Evolutionary conservation across 1,284 basidiomycete genomes (phyloP).

Genomic region (Ceratorhiza oryzae-sativae): DNA sequence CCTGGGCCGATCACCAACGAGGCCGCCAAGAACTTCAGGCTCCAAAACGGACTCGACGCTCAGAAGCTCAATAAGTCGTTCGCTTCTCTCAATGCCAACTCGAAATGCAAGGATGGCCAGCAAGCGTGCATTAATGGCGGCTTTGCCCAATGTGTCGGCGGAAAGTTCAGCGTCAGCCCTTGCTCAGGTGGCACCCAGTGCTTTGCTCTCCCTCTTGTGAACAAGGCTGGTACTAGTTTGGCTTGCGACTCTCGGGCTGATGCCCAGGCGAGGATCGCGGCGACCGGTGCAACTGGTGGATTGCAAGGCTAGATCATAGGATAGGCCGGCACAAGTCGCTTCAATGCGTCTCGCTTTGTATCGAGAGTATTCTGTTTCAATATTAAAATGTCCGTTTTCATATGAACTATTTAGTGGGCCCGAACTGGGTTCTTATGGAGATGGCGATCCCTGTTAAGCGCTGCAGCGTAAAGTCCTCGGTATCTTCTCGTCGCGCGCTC

Average conservation of each 20-base stretch:
- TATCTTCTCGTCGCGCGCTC: no score
- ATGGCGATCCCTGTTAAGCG: no score
- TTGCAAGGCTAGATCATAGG: slow-evolving; percentile 16
- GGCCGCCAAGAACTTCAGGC: slow-evolving; percentile 20
- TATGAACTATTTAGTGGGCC: no score
- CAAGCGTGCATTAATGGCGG: slow-evolving; percentile 56
- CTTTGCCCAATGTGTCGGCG: slow-evolving; percentile 55
- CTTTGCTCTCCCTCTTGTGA: slow-evolving; percentile 62
- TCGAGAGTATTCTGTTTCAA: neutral
- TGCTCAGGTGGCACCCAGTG: slow-evolving; percentile 57
- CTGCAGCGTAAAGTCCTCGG: no score
- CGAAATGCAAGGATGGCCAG: slow-evolving; percentile 49
- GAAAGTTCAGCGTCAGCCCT: slow-evolving; percentile 54
- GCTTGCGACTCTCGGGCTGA: slow-evolving; percentile 57
- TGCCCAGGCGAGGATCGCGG: slow-evolving; percentile 55
- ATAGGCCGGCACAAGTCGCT: no score
- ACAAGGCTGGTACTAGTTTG: slow-evolving; percentile 59
- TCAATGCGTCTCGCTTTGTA: neutral
- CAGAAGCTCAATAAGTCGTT: slow-evolving; percentile 42
- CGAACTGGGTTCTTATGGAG: no score
- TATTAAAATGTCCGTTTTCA: neutral
- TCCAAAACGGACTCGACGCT: slow-evolving; percentile 42
- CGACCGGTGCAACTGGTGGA: slow-evolving; percentile 54
- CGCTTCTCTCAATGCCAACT: slow-evolving; percentile 39
- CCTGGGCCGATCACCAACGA: neutral